phyloP scores from a whole-genome alignment of 257 asterid species.

The Marsdenia floribunda region DNA sequence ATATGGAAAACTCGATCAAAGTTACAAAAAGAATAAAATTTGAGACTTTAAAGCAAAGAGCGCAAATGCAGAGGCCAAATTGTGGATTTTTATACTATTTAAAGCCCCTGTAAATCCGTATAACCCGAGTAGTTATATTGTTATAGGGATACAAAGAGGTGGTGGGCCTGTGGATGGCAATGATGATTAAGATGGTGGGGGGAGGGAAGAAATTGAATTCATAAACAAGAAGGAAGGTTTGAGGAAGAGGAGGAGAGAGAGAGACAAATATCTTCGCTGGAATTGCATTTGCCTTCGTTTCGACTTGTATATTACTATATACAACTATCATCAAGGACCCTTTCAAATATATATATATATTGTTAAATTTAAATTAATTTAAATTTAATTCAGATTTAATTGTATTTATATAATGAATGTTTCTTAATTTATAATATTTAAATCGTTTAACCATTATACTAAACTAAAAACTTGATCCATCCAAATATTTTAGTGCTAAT shows the following conservation, averaged over 20 bases:
- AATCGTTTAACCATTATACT: too few species aligned
- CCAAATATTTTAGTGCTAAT: too few species aligned
- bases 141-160: neutral
- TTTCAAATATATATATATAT: too few species aligned
- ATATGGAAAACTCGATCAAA: conserved; percentile 2
- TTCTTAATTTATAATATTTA: too few species aligned
- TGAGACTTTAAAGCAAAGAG: neutral
- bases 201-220: neutral
- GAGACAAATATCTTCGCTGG: conserved; percentile 16
- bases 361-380: too few species aligned
- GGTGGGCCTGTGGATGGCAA: conserved; percentile 4
- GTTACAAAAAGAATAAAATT: neutral
- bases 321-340: neutral
- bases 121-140: neutral
- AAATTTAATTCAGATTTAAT: too few species aligned
- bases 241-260: too few species aligned
- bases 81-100: neutral
- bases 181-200: conserved; percentile 11
- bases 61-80: neutral
- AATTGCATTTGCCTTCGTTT: conserved; percentile 17
- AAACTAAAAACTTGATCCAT: too few species aligned
- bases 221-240: neutral
- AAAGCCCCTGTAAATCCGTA: conserved; percentile 1
- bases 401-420: too few species aligned
- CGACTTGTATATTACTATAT: conserved; percentile 1